A percentile compares a stretch with the other conserved stretches of the same genome.
phyloP scores from a whole-genome alignment of 768 basidiomycete genomes.

The Xerocomellus dryophilus region DNA sequence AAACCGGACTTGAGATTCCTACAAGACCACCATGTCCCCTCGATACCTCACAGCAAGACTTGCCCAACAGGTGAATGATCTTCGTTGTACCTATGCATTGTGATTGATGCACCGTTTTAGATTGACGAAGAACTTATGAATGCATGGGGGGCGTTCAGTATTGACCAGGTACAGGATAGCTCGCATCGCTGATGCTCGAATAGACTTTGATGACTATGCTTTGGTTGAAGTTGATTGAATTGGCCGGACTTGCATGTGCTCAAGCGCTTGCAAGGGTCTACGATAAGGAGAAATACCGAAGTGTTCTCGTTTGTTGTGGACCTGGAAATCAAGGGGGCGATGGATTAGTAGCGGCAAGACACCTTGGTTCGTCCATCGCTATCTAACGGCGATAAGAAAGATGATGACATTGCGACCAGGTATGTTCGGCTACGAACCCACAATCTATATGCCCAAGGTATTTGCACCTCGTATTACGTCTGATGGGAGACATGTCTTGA shows the following conservation, averaged over 20 bases:
- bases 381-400: neutral
- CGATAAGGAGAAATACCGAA: slow-evolving; percentile 58
- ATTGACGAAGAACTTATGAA: slow-evolving; percentile 96
- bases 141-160: slow-evolving; percentile 81
- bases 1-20: neutral
- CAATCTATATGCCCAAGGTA: slow-evolving; percentile 93
- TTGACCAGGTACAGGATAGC: slow-evolving; percentile 69
- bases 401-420: slow-evolving; percentile 41
- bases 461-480: neutral
- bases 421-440: slow-evolving; percentile 89
- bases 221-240: slow-evolving; percentile 78
- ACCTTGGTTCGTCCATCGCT: slow-evolving; percentile 61
- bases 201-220: neutral
- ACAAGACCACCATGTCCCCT: slow-evolving; percentile 38
- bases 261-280: slow-evolving; percentile 82
- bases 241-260: slow-evolving; percentile 92
- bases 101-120: slow-evolving; percentile 36
- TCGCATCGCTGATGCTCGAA: neutral
- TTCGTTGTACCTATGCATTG: neutral
- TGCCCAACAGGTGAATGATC: slow-evolving; percentile 62
- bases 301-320: slow-evolving; percentile 93
- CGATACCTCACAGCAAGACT: slow-evolving; percentile 68
- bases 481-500: neutral
- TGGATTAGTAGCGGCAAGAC: slow-evolving; percentile 93
- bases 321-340: slow-evolving; percentile 98